Evolutionary conservation across 257 asterid genomes (phyloP).

Genomic region (Solanum sejunctum): DNA sequence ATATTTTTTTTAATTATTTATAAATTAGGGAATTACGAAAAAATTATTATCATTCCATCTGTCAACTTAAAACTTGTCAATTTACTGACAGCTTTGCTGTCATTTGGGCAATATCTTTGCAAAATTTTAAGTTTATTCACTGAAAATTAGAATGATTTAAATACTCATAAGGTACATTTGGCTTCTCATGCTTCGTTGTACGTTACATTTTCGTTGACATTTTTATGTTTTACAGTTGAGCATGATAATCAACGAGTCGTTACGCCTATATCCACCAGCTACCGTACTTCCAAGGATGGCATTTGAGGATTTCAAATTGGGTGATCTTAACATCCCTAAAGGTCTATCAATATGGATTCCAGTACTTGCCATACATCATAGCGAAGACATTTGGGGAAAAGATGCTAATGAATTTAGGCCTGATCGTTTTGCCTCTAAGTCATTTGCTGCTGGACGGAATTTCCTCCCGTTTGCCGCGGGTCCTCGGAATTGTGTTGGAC

Average conservation of each 20-base stretch:
- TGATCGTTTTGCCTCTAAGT: constrained; percentile 34
- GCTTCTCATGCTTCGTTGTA: background rate
- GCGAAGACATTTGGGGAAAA: constrained; percentile 71
- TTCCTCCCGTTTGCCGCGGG: constrained; percentile 91
- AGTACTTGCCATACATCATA: constrained; percentile 77
- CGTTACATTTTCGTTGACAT: background rate
- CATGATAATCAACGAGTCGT: constrained; percentile 82
- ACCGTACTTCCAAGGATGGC: constrained; percentile 90
- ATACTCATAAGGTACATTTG: background rate
- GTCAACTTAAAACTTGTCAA: background rate
- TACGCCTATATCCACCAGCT: constrained; percentile 81
- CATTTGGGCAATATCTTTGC: background rate
- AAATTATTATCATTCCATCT: background rate
- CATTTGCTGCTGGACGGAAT: constrained; percentile 44
- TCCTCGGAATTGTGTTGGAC: constrained; percentile 85
- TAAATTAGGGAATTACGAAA: background rate
- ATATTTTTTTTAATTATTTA: background rate
- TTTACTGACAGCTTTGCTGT: background rate
- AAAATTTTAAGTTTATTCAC: background rate
- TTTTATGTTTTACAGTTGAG: constrained; percentile 28
- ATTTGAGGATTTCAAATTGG: constrained; percentile 66
- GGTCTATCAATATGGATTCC: constrained; percentile 94
- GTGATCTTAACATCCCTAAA: constrained; percentile 74
- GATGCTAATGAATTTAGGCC: constrained; percentile 84
- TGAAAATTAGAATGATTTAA: background rate